Evolutionary conservation across 805 yeast species (phyloP).

Genomic region (Lachancea meyersii): DNA sequence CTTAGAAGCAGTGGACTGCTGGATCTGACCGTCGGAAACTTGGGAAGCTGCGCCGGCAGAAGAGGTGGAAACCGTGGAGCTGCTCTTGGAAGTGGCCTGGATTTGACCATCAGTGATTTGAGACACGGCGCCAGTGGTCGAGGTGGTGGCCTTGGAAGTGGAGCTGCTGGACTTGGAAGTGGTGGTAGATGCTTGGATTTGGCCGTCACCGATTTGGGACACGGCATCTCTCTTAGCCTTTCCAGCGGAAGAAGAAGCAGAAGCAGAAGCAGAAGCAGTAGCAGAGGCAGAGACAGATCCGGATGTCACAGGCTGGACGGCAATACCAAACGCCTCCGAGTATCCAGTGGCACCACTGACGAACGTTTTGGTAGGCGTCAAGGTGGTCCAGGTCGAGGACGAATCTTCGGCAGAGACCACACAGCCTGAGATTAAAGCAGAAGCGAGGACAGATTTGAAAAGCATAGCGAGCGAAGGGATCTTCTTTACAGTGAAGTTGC

Average conservation of each 20-base stretch:
- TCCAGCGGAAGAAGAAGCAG: constrained; percentile 32
- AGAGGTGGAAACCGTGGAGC: not conserved
- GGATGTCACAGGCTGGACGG: constrained; percentile 26
- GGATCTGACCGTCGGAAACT: constrained; percentile 43
- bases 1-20: constrained; percentile 30
- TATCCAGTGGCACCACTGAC: constrained; percentile 53
- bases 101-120: constrained; percentile 38
- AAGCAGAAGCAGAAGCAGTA: constrained; percentile 45
- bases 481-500: no score
- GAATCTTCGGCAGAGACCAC: constrained; percentile 28
- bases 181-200: constrained; percentile 41
- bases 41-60: constrained; percentile 30
- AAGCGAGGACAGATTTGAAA: constrained; percentile 19
- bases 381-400: constrained; percentile 55
- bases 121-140: constrained; percentile 30
- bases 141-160: constrained; percentile 25
- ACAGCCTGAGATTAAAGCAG: constrained; percentile 15
- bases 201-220: constrained; percentile 58
- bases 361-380: constrained; percentile 56
- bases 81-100: constrained; percentile 26
- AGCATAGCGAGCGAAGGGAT: constrained; percentile 20
- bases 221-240: constrained; percentile 40
- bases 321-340: constrained; percentile 47
- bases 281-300: constrained; percentile 42
- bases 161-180: constrained; percentile 36